Evolutionary conservation across 2,329 filamentous ascomycete genomes (phyloP).

Genomic region (Phyllosticta citribraziliensis): DNA sequence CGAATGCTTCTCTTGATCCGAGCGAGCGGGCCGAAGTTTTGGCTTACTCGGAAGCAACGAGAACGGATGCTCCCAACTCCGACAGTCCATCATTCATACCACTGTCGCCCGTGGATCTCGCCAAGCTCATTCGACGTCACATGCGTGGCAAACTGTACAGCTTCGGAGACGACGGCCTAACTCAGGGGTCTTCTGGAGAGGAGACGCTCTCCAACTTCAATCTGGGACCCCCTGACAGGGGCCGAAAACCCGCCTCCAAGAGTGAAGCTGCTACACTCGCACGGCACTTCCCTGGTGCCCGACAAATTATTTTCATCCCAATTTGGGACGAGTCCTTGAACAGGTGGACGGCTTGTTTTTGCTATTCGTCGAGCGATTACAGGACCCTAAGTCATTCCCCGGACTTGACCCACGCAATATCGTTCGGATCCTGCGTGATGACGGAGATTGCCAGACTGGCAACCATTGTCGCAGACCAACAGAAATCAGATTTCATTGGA

Average conservation of each 20-base stretch:
- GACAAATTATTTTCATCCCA: constrained; percentile 42
- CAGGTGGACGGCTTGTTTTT: constrained; percentile 38
- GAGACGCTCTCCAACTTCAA: constrained; percentile 9
- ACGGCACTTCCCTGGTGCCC: constrained; percentile 37
- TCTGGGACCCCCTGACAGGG: constrained; percentile 5
- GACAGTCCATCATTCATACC: constrained; percentile 10
- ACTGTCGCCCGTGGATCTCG: constrained; percentile 14
- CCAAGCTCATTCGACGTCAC: constrained; percentile 18
- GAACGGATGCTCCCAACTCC: not conserved
- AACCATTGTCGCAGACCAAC: constrained; percentile 32
- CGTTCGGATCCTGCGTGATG: constrained; percentile 35
- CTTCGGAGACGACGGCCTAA: constrained; percentile 22
- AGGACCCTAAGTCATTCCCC: constrained; percentile 25
- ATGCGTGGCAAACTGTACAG: constrained; percentile 26
- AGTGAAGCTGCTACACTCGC: constrained; percentile 31
- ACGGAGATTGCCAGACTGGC: constrained; percentile 31
- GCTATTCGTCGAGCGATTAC: constrained; percentile 28
- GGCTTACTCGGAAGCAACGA: not conserved
- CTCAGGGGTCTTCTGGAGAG: constrained; percentile 20
- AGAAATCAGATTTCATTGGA: constrained; percentile 44
- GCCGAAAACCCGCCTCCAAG: constrained; percentile 13
- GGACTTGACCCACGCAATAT: constrained; percentile 31
- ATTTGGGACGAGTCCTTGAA: constrained; percentile 41
- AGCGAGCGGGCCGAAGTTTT: constrained; percentile 3
- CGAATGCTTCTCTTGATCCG: not conserved